Conservation (phyloP, 805 yeast genomes). For the Suhomyces prunicola region DNA sequence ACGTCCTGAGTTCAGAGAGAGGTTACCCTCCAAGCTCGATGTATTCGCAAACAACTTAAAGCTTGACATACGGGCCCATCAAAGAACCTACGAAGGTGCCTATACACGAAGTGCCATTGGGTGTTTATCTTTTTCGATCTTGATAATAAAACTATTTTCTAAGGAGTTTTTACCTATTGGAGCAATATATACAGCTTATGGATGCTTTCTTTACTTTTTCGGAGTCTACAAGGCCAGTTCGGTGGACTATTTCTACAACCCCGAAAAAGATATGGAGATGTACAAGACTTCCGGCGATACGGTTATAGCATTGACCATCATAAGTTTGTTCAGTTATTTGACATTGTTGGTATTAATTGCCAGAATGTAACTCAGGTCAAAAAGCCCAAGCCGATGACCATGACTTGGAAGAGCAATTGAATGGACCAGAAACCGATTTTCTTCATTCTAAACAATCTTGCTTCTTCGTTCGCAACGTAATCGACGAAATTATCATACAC, state of each 20-base stretch:
- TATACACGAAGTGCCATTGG: slow-evolving; percentile 72
- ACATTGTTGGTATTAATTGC: slow-evolving; percentile 50
- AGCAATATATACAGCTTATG: slow-evolving; percentile 60
- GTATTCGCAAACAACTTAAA: slow-evolving; percentile 39
- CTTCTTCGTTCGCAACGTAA: slow-evolving; percentile 85
- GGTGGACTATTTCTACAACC: slow-evolving; percentile 37
- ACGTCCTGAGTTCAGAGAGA: slow-evolving; percentile 10
- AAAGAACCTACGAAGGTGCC: slow-evolving; percentile 83
- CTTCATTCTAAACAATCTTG: slow-evolving; percentile 63
- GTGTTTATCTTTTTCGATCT: slow-evolving; percentile 59
- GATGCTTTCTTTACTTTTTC: slow-evolving; percentile 39
- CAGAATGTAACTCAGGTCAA: slow-evolving; percentile 14
- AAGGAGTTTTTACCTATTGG: slow-evolving; percentile 66
- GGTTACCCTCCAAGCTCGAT: slow-evolving; percentile 32
- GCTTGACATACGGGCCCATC: slow-evolving; percentile 64
- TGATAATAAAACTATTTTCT: slow-evolving; percentile 63
- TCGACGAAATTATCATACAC: slow-evolving; percentile 88
- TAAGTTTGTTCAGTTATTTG: slow-evolving; percentile 52
- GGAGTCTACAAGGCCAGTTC: slow-evolving; percentile 37
- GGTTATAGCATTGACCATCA: slow-evolving; percentile 48
- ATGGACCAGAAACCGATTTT: slow-evolving; percentile 92
- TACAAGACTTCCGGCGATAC: slow-evolving; percentile 62
- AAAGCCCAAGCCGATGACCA: slow-evolving; percentile 80
- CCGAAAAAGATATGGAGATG: slow-evolving; percentile 35
- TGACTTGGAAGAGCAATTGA: slow-evolving; percentile 76